Base-by-base conservation (phyloP, 768 basidiomycete species). In the Cystofilobasidium macerans region DNA sequence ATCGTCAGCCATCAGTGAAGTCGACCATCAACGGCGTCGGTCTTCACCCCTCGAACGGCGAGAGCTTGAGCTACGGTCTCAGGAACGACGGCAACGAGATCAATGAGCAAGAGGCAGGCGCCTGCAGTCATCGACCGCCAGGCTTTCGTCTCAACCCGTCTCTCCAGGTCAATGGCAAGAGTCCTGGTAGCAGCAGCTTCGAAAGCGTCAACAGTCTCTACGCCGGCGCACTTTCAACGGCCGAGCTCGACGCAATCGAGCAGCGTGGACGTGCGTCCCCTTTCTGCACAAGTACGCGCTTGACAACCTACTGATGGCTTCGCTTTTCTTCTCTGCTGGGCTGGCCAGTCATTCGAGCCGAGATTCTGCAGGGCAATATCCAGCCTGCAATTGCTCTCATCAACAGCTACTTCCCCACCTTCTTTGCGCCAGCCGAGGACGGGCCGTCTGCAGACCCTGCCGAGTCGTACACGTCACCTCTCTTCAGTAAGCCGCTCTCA, bases 351-450 rank as follows among this genome's bases (percentile, higher is more conserved):
- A 86, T 93, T 57, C 81, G 84, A 62, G 77, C 75, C 47, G 78
- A 81, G 69, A 85, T 94, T 30, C 81, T 93, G 12, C 81, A 81
- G 0, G 92, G 92, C 18, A 81, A 80, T n/a, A 82, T 93, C 42
- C 82, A 84, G 62, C 82, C 85, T 32, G 89, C 90, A 3, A 84
- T 81, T 18, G 78, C 77, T 2, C 78, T 86, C 22, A 78, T 94
- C 45, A 81, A 88, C 69, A 75, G 77, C 30, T 80, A 90, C 71
- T 95, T 89, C 71, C 90, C 91, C 12, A 73, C 79, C 16, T 88
- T 92, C 14, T 81, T 89, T 74, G 74, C 59, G 16, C 16, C 36
- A 14, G 36, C 42, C 42, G 7, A 13, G 16, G 42, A 42, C 9
- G 16, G 16, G 5, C 7, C 42, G 13, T n/a, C 30, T 67, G 57